Evolutionary conservation across 1,284 basidiomycete genomes (phyloP).

Genomic region (Ganoderma sp.): DNA sequence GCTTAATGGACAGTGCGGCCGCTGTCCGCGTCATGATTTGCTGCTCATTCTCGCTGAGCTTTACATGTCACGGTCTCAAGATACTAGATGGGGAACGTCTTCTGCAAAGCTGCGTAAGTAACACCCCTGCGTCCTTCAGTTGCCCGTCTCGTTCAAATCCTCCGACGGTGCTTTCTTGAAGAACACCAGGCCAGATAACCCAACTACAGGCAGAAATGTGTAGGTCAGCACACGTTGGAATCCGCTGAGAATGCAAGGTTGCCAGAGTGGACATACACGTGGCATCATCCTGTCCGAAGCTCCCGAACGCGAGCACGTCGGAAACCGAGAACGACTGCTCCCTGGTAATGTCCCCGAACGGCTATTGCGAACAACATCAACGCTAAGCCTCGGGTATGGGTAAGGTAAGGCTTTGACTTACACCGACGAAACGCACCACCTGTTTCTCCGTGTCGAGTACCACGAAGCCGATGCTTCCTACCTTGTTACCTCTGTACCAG

Average conservation of each 20-base stretch:
- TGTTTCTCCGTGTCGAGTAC: constrained; percentile 21
- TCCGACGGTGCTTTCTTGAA: constrained; percentile 14
- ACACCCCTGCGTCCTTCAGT: not conserved
- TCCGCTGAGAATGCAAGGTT: not conserved
- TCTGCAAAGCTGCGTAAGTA: not conserved
- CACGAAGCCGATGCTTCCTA: constrained; percentile 28
- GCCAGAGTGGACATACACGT: not conserved
- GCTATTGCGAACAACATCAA: constrained; percentile 11
- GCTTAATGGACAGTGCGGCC: too few relatives aligned
- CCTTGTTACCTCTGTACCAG: constrained; percentile 25
- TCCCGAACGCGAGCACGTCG: constrained; percentile 26
- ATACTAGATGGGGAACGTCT: not conserved
- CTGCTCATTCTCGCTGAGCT: not conserved
- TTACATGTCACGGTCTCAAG: not conserved
- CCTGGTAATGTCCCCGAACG: constrained; percentile 28
- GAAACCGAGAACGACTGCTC: constrained; percentile 23
- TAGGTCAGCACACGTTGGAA: not conserved
- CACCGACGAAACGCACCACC: constrained; percentile 23
- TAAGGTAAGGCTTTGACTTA: not conserved
- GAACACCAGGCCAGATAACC: constrained; percentile 23
- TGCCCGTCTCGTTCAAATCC: not conserved
- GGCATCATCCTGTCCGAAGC: constrained; percentile 18
- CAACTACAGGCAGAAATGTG: constrained; percentile 4
- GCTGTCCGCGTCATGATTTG: too few relatives aligned
- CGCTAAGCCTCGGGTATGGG: not conserved